Conservation (phyloP, 805 yeast species). For the Lipomyces orientalis region DNA sequence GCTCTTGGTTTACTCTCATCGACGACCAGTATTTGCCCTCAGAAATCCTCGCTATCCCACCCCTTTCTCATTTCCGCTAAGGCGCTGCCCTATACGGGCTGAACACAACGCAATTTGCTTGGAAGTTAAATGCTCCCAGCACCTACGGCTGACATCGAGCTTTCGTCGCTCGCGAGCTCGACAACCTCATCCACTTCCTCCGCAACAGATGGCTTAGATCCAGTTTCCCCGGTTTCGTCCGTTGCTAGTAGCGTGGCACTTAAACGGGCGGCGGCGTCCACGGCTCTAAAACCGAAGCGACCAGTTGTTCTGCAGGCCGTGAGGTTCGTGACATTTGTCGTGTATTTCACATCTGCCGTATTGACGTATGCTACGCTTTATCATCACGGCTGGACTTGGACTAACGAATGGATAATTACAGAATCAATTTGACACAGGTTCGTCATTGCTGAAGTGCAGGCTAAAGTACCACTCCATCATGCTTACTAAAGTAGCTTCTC, state of each 20-base stretch:
- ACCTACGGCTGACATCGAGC: conserved; percentile 23
- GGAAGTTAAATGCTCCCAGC: neutral
- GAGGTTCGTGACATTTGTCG: conserved; percentile 23
- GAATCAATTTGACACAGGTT: conserved; percentile 35
- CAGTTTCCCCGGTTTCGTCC: neutral
- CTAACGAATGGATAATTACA: neutral
- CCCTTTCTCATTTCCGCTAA: neutral
- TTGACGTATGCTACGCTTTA: conserved; percentile 21
- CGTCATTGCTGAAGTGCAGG: neutral
- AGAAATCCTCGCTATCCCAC: neutral
- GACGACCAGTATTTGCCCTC: neutral
- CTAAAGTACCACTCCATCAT: conserved; percentile 3
- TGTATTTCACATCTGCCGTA: conserved; percentile 32
- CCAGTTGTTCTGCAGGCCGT: conserved; percentile 25
- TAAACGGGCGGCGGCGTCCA: conserved; percentile 9
- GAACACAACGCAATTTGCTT: neutral
- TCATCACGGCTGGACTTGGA: neutral
- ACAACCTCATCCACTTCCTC: conserved; percentile 9
- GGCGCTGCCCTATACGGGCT: neutral
- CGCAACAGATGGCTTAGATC: neutral
- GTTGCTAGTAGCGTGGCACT: conserved; percentile 14
- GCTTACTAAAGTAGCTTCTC: conserved; percentile 25
- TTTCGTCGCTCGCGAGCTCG: conserved; percentile 16
- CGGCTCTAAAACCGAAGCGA: conserved; percentile 21
- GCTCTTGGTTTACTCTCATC: neutral